Conservation (phyloP, 1,139 yeast genomes). For the Sugiyamaella paludigena region DNA sequence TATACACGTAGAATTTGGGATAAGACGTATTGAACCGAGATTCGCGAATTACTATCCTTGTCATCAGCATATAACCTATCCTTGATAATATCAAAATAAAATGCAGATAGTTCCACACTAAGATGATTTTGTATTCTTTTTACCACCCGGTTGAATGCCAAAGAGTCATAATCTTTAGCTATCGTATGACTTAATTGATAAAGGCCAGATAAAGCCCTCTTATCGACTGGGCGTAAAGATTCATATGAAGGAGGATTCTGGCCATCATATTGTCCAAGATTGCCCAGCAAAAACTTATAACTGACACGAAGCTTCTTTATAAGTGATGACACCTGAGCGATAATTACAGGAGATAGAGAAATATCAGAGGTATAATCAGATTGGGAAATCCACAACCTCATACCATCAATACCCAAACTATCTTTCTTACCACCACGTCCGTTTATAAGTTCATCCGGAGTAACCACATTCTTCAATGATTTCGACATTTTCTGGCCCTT, state of each 20-base stretch:
- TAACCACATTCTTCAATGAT: conserved; percentile 77
- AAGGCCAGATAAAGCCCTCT: conserved; percentile 58
- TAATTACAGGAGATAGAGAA: conserved; percentile 65
- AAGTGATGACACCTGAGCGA: conserved; percentile 74
- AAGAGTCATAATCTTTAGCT: conserved; percentile 49
- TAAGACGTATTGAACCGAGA: conserved; percentile 71
- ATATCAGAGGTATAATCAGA: conserved; percentile 83
- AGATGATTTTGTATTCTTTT: conserved; percentile 67
- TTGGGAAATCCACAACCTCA: conserved; percentile 88
- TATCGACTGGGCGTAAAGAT: conserved; percentile 58
- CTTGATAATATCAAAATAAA: conserved; percentile 83
- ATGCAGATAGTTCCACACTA: conserved; percentile 72
- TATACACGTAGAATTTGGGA: conserved; percentile 60
- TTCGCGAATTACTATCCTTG: conserved; percentile 49
- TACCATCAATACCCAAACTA: conserved; percentile 85
- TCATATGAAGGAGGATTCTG: conserved; percentile 36
- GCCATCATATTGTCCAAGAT: conserved; percentile 39
- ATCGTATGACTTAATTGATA: conserved; percentile 47
- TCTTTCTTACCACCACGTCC: conserved; percentile 66
- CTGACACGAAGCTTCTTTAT: conserved; percentile 81
- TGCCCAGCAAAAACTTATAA: conserved; percentile 77
- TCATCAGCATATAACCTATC: conserved; percentile 79
- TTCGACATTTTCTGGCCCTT: conserved; percentile 91
- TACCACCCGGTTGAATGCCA: conserved; percentile 64
- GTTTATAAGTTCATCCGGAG: conserved; percentile 55